Conservation (phyloP, 2,329 filamentous ascomycete genomes). For the Tolypocladium nubicola region DNA sequence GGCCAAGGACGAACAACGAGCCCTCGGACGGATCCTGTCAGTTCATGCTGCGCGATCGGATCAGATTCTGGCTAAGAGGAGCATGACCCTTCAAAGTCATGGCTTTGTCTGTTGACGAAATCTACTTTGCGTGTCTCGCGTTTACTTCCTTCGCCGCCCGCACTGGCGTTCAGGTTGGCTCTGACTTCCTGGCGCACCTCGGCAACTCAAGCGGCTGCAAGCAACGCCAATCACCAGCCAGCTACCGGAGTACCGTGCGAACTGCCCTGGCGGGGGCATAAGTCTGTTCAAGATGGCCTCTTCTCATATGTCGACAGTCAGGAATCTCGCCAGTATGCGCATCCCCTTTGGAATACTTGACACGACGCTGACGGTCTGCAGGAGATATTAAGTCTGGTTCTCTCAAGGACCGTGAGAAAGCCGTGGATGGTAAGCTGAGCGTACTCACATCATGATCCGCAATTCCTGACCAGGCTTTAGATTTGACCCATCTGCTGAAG, state of each 20-base stretch:
- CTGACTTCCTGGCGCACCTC: neutral
- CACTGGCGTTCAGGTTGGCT: neutral
- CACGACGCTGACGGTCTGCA: slow-evolving; percentile 10
- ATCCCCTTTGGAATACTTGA: neutral
- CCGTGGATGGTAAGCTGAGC: slow-evolving; percentile 26
- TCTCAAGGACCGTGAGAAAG: slow-evolving; percentile 27
- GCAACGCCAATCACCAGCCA: too few relatives aligned
- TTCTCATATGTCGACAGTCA: slow-evolving; percentile 21
- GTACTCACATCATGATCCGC: neutral
- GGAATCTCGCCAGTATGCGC: slow-evolving; percentile 20
- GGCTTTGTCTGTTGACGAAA: neutral
- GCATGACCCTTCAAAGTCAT: neutral
- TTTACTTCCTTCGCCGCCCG: neutral
- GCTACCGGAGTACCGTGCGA: neutral
- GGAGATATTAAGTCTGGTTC: slow-evolving; percentile 22
- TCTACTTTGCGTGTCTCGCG: neutral
- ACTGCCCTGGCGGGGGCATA: too few relatives aligned
- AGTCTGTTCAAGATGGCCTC: slow-evolving; percentile 15
- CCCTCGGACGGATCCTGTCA: neutral
- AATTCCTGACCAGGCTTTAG: slow-evolving; percentile 11
- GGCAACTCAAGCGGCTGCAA: neutral
- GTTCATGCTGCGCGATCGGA: neutral
- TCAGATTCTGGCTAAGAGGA: too few relatives aligned
- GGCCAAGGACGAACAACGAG: neutral
- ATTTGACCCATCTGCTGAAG: slow-evolving; percentile 27